Conservation (phyloP, 805 yeast genomes). For the Candida multigemmis region DNA sequence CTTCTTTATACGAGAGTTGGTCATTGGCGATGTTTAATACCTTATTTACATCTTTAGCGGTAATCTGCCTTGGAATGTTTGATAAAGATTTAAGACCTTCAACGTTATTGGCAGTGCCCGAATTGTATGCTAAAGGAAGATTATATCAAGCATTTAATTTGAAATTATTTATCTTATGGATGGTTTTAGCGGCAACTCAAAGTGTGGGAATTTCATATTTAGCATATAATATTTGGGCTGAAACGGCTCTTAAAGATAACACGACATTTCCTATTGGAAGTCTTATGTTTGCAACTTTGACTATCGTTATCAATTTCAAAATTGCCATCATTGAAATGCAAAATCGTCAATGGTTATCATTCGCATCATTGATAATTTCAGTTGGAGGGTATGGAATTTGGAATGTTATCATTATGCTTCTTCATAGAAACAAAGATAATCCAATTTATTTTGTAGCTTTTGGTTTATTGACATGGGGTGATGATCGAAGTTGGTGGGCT, state of each 20-base stretch:
- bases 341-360: slow-evolving; percentile 56
- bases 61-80: slow-evolving; percentile 88
- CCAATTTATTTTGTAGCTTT: slow-evolving; percentile 62
- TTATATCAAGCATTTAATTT: slow-evolving; percentile 67
- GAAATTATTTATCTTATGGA: slow-evolving; percentile 66
- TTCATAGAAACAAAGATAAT: slow-evolving; percentile 46
- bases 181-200: slow-evolving; percentile 64
- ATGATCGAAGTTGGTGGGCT: slow-evolving; percentile 84
- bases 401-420: slow-evolving; percentile 66
- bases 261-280: slow-evolving; percentile 79
- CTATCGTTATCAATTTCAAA: slow-evolving; percentile 67
- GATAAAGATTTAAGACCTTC: slow-evolving; percentile 86
- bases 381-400: slow-evolving; percentile 81
- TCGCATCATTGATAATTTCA: slow-evolving; percentile 59
- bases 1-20: slow-evolving; percentile 92
- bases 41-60: slow-evolving; percentile 86
- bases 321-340: slow-evolving; percentile 78
- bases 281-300: slow-evolving; percentile 61
- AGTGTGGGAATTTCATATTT: slow-evolving; percentile 64
- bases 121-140: slow-evolving; percentile 72
- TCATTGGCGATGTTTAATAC: slow-evolving; percentile 96
- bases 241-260: slow-evolving; percentile 57
- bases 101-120: slow-evolving; percentile 87
- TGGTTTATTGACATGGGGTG: slow-evolving; percentile 72
- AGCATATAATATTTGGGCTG: slow-evolving; percentile 64